Evolutionary conservation across 192 early-diverging fungal species (phyloP).

Genomic region (Podila epigama): DNA sequence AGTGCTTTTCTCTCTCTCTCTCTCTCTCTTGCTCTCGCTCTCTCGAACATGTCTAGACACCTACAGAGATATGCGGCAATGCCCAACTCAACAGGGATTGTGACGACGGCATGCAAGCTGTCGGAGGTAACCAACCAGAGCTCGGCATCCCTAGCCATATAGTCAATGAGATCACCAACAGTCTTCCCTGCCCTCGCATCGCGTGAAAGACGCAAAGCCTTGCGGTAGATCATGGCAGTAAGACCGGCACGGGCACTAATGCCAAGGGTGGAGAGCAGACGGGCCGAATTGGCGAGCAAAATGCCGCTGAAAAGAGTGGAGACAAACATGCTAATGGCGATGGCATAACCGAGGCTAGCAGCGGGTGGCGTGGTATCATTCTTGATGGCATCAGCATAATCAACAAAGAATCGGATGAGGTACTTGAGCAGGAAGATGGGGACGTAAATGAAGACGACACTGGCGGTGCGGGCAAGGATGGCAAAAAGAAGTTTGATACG

Average conservation of each 20-base stretch:
- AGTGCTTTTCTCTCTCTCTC: constrained; percentile 72
- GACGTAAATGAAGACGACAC: constrained; percentile 20
- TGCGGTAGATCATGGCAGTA: constrained; percentile 80
- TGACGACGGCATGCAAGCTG: constrained; percentile 28
- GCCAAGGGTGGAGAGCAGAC: constrained; percentile 59
- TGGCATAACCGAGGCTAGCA: constrained; percentile 4
- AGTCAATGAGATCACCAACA: constrained; percentile 51
- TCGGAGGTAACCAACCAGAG: constrained; percentile 54
- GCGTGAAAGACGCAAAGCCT: constrained; percentile 79
- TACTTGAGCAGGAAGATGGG: constrained; percentile 23
- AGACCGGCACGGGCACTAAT: constrained; percentile 74
- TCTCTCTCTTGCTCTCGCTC: neutral
- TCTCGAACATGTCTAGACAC: neutral
- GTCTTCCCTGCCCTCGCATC: constrained; percentile 23
- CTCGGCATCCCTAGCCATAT: constrained; percentile 74
- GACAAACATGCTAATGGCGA: constrained; percentile 32
- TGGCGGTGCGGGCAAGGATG: constrained; percentile 17
- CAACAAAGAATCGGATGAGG: constrained; percentile 27
- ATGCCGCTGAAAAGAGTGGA: constrained; percentile 16
- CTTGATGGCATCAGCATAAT: constrained; percentile 35
- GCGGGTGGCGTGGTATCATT: constrained; percentile 19
- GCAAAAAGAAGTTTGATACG: constrained; percentile 4
- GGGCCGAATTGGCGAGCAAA: constrained; percentile 22
- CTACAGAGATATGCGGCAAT: constrained; percentile 52
- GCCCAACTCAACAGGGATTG: constrained; percentile 52